Percentiles rank a stretch among this genome's conserved stretches.
Conservation (phyloP, 805 yeast species). For the Torulaspora franciscae region DNA sequence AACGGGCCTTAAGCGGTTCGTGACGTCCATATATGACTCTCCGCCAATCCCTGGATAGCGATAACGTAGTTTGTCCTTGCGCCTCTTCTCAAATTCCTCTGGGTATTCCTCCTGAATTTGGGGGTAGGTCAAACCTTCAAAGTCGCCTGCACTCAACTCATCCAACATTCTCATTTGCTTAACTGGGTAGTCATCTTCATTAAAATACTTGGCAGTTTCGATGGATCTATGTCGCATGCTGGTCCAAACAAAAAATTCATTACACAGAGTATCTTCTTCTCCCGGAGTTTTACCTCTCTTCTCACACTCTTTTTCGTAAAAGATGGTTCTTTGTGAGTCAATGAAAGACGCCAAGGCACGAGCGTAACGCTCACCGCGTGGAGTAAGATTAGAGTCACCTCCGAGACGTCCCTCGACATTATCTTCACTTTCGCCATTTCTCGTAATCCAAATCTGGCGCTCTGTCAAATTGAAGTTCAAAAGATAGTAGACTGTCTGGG, state of each 20-base stretch:
- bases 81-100: slow-evolving; percentile 70
- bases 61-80: slow-evolving; percentile 73
- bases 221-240: slow-evolving; percentile 76
- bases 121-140: slow-evolving; percentile 88
- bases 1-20: slow-evolving; percentile 81
- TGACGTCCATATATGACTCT: slow-evolving; percentile 89
- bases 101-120: slow-evolving; percentile 74
- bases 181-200: slow-evolving; percentile 66
- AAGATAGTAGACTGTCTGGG: slow-evolving; percentile 87
- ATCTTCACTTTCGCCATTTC: slow-evolving; percentile 91
- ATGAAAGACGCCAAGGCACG: slow-evolving; percentile 71
- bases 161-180: slow-evolving; percentile 91
- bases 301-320: slow-evolving; percentile 56
- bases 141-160: slow-evolving; percentile 89
- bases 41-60: slow-evolving; percentile 98
- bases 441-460: slow-evolving; percentile 88
- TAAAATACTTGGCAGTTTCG: slow-evolving; percentile 71
- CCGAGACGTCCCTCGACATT: slow-evolving; percentile 85
- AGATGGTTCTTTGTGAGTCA: slow-evolving; percentile 61
- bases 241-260: slow-evolving; percentile 88
- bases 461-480: slow-evolving; percentile 83
- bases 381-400: slow-evolving; percentile 80
- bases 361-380: slow-evolving; percentile 72
- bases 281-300: slow-evolving; percentile 18
- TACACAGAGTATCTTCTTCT: slow-evolving; percentile 39